Percentiles rank a stretch among this genome's conserved stretches.
phyloP scores from a whole-genome alignment of 106 monocot species.

The Xerophyta viscosa region DNA sequence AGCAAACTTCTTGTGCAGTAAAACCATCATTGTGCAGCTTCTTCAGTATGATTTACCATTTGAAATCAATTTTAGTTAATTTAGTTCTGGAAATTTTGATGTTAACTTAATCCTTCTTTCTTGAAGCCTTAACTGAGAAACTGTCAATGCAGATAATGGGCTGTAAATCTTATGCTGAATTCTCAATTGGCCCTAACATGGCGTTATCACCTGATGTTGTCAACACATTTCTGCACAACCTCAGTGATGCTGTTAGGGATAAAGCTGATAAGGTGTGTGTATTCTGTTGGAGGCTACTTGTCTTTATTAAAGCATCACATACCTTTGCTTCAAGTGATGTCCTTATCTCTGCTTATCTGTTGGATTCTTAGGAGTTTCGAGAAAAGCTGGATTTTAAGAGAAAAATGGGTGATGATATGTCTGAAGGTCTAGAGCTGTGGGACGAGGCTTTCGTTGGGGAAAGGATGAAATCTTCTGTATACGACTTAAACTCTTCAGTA shows the following conservation, averaged over 20 bases:
- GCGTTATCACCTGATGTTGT: conserved; percentile 73
- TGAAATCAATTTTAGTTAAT: no score
- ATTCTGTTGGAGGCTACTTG: no score
- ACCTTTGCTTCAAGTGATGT: no score
- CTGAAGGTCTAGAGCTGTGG: conserved; percentile 65
- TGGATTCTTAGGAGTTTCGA: conserved; percentile 53
- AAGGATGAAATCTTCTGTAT: conserved; percentile 67
- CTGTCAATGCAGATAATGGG: conserved; percentile 67
- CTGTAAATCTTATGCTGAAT: conserved; percentile 80
- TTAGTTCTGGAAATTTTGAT: no score
- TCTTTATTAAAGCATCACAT: neutral
- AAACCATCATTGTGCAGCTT: no score
- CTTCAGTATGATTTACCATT: no score
- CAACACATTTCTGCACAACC: conserved; percentile 44
- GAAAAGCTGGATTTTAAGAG: conserved; percentile 61
- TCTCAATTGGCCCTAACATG: conserved; percentile 77
- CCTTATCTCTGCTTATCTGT: neutral
- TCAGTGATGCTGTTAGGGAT: conserved; percentile 43
- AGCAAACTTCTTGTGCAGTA: no score
- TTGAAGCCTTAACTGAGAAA: no score
- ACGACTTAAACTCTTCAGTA: conserved; percentile 61
- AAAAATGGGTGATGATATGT: conserved; percentile 32
- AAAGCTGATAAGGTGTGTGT: conserved; percentile 69
- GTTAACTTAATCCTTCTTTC: no score
- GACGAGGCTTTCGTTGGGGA: conserved; percentile 80